Conservation (phyloP, 1,284 basidiomycete species). For the Fomitopsis pinicola region DNA sequence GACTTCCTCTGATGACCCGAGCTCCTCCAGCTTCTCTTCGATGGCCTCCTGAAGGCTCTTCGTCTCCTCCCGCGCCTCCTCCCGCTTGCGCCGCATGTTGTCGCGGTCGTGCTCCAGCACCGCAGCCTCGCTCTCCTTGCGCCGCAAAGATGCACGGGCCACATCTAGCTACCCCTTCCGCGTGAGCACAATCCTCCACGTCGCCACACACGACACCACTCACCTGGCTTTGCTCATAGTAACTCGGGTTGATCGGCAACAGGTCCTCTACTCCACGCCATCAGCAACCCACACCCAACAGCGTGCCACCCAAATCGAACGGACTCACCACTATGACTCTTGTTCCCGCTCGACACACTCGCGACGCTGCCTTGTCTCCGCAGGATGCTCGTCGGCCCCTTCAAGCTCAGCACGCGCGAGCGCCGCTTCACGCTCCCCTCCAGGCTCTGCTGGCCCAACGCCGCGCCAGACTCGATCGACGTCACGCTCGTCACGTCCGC, state of each 20-base stretch:
- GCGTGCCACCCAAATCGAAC: too few species aligned
- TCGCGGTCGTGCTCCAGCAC: background rate
- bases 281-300: background rate
- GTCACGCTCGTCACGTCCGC: constrained; percentile 1
- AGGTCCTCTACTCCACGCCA: background rate
- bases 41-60: background rate
- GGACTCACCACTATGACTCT: background rate
- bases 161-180: background rate
- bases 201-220: background rate
- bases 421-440: background rate
- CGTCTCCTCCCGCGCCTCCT: background rate
- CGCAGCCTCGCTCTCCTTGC: background rate
- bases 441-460: background rate
- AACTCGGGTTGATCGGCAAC: background rate
- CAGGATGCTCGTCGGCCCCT: background rate
- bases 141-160: background rate
- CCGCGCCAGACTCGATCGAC: background rate
- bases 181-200: background rate
- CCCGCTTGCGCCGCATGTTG: background rate
- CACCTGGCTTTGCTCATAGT: constrained; percentile 1
- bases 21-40: constrained; percentile 1
- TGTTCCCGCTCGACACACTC: background rate
- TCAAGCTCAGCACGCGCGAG: background rate
- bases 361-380: background rate
- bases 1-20: background rate